Evolutionary conservation across 139 green algal genomes (phyloP).

Genomic region (Asterochloris erici): DNA sequence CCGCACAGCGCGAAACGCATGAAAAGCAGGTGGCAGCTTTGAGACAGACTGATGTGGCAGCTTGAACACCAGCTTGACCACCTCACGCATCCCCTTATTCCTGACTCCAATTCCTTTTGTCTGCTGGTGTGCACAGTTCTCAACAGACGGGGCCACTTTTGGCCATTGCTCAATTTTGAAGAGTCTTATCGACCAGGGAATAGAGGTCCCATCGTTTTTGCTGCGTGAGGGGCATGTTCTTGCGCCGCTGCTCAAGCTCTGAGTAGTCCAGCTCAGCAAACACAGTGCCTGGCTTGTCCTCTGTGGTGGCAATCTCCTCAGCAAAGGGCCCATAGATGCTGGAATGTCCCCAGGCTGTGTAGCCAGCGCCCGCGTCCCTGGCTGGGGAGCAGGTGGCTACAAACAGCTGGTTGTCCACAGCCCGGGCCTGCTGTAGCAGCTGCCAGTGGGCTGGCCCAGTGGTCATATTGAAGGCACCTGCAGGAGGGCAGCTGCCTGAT

Average conservation of each 20-base stretch:
- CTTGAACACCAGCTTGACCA: no score
- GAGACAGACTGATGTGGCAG: no score
- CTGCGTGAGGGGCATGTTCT: constrained; percentile 72
- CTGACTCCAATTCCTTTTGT: no score
- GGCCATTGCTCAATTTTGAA: background rate
- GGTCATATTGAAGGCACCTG: constrained; percentile 89
- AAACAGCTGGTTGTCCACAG: constrained; percentile 95
- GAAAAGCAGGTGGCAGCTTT: no score
- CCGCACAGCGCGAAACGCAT: background rate
- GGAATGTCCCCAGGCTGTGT: constrained; percentile 80
- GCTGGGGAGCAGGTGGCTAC: constrained; percentile 89
- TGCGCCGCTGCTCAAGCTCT: constrained; percentile 45
- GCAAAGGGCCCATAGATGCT: constrained; percentile 78
- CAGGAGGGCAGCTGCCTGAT: background rate
- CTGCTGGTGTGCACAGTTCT: no score
- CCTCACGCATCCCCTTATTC: no score
- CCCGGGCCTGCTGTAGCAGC: constrained; percentile 82
- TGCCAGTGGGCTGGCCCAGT: constrained; percentile 95
- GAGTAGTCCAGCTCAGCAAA: constrained; percentile 68
- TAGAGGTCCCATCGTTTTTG: constrained; percentile 87
- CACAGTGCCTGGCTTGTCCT: constrained; percentile 52
- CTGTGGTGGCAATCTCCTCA: constrained; percentile 68
- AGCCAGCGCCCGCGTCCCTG: constrained; percentile 53
- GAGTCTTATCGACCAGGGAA: constrained; percentile 62
- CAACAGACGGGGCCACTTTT: no score